A percentile compares a stretch with the other conserved stretches of the same genome.
Conservation (phyloP, 2,329 filamentous ascomycete genomes). For the Gyromitra esculenta region DNA sequence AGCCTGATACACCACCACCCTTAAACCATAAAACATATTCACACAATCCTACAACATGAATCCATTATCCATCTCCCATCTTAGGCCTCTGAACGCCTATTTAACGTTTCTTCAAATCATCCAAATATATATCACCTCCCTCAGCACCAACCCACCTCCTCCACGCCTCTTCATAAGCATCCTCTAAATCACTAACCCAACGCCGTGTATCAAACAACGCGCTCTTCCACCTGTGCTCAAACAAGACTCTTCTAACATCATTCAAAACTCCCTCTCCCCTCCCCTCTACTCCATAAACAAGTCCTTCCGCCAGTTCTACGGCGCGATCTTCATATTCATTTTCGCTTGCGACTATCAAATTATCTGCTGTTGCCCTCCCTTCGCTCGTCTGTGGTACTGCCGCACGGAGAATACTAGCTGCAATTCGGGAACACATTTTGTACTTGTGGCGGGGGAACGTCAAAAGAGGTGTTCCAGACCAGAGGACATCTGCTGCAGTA, state of each 20-base stretch:
- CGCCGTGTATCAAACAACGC: constrained; percentile 88
- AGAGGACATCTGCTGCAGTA: constrained; percentile 93
- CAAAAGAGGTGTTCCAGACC: constrained; percentile 92
- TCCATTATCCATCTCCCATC: constrained; percentile 1
- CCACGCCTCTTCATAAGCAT: constrained; percentile 90
- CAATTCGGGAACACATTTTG: constrained; percentile 99
- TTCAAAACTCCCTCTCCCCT: constrained; percentile 74
- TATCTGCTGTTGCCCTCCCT: constrained; percentile 71
- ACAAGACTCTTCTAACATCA: constrained; percentile 82
- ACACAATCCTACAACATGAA: constrained; percentile 3
- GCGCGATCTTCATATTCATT: constrained; percentile 85
- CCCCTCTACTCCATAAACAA: constrained; percentile 70
- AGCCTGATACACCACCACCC: constrained; percentile 25
- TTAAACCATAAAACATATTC: constrained; percentile 18
- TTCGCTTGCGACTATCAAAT: constrained; percentile 78
- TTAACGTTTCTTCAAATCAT: constrained; percentile 36
- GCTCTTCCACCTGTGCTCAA: constrained; percentile 83
- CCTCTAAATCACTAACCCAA: constrained; percentile 90
- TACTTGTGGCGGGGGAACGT: constrained; percentile 92
- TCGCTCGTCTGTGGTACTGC: constrained; percentile 80
- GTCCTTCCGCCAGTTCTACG: constrained; percentile 71
- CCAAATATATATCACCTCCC: constrained; percentile 92
- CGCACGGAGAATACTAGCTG: constrained; percentile 89
- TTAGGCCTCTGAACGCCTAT: background rate
- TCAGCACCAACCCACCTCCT: constrained; percentile 83